phyloP scores from a whole-genome alignment of 306 rosid genomes.

The Mimosa pudica region DNA sequence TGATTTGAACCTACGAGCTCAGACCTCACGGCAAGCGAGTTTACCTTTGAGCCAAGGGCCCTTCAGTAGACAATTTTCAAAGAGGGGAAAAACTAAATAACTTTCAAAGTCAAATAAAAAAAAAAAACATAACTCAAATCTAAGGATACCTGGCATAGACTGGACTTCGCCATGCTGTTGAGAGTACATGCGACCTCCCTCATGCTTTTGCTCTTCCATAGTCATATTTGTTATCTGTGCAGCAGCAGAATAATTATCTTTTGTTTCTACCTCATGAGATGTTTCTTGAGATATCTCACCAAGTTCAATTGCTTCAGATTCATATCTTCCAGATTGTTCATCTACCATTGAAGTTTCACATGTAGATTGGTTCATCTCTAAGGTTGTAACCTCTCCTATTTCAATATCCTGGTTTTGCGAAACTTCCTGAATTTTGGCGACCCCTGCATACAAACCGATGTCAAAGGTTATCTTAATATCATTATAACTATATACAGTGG shows the following conservation, averaged over 20 bases:
- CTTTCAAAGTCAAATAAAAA: background rate
- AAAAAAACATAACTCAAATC: background rate
- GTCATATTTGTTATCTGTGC: conserved; percentile 26
- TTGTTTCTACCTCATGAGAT: conserved; percentile 25
- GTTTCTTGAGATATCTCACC: conserved; percentile 38
- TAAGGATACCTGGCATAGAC: conserved; percentile 47
- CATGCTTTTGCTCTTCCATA: conserved; percentile 43
- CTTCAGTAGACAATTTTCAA: too few species aligned
- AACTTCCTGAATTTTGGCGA: conserved; percentile 28
- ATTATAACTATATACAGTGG: conserved; percentile 27
- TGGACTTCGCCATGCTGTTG: conserved; percentile 35
- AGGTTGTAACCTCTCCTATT: conserved; percentile 31
- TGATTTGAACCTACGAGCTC: too few species aligned
- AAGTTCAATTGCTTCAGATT: conserved; percentile 36
- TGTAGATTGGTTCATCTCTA: conserved; percentile 32
- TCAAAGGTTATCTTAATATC: conserved; percentile 32
- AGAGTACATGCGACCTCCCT: background rate
- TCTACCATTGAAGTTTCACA: conserved; percentile 33
- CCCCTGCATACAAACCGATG: conserved; percentile 31
- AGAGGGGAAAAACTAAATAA: background rate
- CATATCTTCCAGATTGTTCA: conserved; percentile 33
- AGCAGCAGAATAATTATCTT: conserved; percentile 39
- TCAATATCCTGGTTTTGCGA: conserved; percentile 37
- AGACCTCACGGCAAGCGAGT: too few species aligned
- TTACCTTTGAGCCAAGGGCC: too few species aligned